Base-by-base conservation (phyloP, 1,284 basidiomycete genomes). In the Rhizoctonia solani region DNA sequence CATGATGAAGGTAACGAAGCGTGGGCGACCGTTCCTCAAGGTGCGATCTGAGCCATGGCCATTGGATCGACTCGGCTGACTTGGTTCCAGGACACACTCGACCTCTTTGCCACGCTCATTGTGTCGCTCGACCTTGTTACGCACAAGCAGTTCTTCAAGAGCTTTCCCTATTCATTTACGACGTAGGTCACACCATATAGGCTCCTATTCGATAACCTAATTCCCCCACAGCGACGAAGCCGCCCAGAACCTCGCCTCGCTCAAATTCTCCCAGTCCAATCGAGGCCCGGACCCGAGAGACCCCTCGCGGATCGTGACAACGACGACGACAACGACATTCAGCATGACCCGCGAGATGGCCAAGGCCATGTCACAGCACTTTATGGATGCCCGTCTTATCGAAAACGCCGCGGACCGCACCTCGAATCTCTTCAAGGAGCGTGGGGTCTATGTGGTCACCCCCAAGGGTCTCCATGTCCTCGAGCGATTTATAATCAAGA, bases 331-430 rank as follows among this genome's bases (percentile, higher is more conserved):
- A 8, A 99, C 97, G 47, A 99, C 97, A 23, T 99, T 99, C 79
- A 95, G 94, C 70, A 99, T 99, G 97, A 95, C 93, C 71, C 88
- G 95, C 72, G 96, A 99, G 53, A 99, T 99, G 91, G 97, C 97
- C 69, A 97, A 98, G 80, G 94, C 93, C 37, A 98, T 99, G 87
- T 94, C 94, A 79, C 96, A 99, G 79, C 95, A 98, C 75, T 99
- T 98, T 76, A 96, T 99, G 92, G 96, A 99, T 72, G 95, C 96
- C 56, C 90, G 95, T 69, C 84, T 99, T 71, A 95, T 99, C 72
- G 95, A 98, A 78, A 98, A 98, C 76, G 95, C 95, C 13, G 88
- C 92, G 19, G 97, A 99, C 78, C 87, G 90, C 21, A 82, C 84
- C 30, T 90, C 90, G 23, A 89, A 89, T 73, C 83, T 91, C 49